phyloP scores from a whole-genome alignment of 208 protist genomes.

The Acanthamoeba lugdunensis region DNA sequence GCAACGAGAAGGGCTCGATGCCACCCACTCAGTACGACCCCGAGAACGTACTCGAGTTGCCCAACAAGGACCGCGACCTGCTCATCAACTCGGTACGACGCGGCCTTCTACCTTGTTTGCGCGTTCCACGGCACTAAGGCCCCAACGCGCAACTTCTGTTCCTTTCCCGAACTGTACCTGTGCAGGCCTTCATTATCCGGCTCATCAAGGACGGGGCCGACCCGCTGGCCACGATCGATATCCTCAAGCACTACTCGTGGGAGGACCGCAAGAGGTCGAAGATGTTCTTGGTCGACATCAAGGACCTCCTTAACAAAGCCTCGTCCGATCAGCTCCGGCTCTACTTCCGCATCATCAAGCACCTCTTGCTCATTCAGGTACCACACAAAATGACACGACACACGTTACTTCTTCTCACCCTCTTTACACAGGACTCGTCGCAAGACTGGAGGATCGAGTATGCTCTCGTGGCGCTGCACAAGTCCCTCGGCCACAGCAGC shows the following conservation, averaged over 20 bases:
- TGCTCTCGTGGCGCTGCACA: constrained; percentile 18
- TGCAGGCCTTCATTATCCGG: not conserved
- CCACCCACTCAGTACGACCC: constrained; percentile 61
- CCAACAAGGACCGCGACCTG: constrained; percentile 31
- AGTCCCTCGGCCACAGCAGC: constrained; percentile 18
- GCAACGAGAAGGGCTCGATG: constrained; percentile 12
- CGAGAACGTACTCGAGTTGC: not conserved
- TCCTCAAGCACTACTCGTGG: constrained; percentile 61
- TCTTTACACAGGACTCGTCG: not conserved
- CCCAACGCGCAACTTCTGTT: not conserved
- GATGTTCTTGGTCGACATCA: constrained; percentile 17
- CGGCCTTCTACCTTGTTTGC: not conserved
- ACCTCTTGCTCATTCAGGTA: constrained; percentile 12
- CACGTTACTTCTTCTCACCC: not conserved
- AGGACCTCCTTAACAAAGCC: constrained; percentile 22
- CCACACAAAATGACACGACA: not conserved
- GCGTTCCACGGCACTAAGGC: not conserved
- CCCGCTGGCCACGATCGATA: constrained; percentile 33
- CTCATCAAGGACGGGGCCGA: constrained; percentile 16
- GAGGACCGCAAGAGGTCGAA: constrained; percentile 66
- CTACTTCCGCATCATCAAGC: constrained; percentile 50
- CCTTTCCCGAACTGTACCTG: too few species aligned
- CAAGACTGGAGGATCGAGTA: constrained; percentile 52
- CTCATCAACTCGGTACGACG: not conserved
- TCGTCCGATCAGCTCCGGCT: constrained; percentile 6